Evolutionary conservation across 345 rosid genomes (phyloP), one percentile per base, ranked within the genome.

Genomic region (Leavenworthia alabamica): DNA sequence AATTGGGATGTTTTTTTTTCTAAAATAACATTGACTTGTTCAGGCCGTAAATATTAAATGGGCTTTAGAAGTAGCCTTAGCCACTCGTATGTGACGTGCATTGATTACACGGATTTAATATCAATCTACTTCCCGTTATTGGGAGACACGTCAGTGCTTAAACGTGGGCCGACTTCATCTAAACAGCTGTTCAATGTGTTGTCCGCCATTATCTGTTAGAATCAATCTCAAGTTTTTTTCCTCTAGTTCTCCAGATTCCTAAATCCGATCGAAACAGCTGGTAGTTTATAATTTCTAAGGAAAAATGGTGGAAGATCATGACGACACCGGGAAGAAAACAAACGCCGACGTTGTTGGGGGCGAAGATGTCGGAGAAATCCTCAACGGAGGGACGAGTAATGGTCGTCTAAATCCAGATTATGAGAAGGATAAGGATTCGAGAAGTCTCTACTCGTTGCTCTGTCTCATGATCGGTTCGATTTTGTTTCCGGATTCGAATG

Each of bases 371-470:
- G 70, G 66, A 24, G 66, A 71, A 48, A 57, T 64, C 37, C 9
- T 55, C 39, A 55, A 46, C 69, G 69, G 59, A 52, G 58, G 27
- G 16, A 54, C 68, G 11, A 47, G 24, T 17, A 56, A 22, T 20
- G 57, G 39, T 45, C 8, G 6, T 15, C 13, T 3, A 22, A 15
- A 62, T 42, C 41, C 23, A 28, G 29, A 13, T 0, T 28, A 3
- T 15, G 52, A 9, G 15, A 39, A 15, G 5, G 76, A 56, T 1
- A 75, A 42, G 3, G 60, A 36, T 59, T 32, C 31, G n/a, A 44
- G 64, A 45, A 78, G 83, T 3, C 83, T 88, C 62, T 71, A 57
- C 59, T 73, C 67, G 44, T 73, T 83, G 67, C 43, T 92, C 24
- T 78, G 72, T 48, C 62, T 82, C 52, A 58, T 78, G 77, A 7